Percentiles rank a stretch among this genome's conserved stretches.
Conservation (phyloP, 306 rosid genomes). For the Lathyrus tuberosus region DNA sequence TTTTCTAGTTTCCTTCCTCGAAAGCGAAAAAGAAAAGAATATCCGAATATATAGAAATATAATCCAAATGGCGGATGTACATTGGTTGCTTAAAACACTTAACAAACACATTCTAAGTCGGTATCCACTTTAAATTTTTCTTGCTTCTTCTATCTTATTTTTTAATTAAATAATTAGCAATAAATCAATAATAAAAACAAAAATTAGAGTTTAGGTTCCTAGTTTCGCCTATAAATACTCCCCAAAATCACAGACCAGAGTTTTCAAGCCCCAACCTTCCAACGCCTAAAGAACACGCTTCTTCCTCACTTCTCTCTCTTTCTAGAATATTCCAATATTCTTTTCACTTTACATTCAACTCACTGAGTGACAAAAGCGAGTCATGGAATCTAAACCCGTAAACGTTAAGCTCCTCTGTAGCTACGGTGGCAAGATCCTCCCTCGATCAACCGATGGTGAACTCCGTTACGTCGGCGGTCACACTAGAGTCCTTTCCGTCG, state of each 20-base stretch:
- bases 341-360: neutral
- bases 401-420: conserved; percentile 73
- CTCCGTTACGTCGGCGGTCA: conserved; percentile 92
- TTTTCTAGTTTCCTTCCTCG: neutral
- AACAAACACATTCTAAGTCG: conserved; percentile 31
- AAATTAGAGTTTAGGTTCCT: neutral
- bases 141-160: neutral
- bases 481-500: conserved; percentile 81
- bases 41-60: conserved; percentile 35
- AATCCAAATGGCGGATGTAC: neutral
- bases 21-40: conserved; percentile 39
- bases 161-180: neutral
- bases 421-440: conserved; percentile 86
- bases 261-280: conserved; percentile 55
- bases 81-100: conserved; percentile 1
- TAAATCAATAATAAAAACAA: neutral
- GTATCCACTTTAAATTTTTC: neutral
- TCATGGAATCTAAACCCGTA: conserved; percentile 48
- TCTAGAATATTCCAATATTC: conserved; percentile 33
- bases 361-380: conserved; percentile 29
- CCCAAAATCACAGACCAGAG: conserved; percentile 40
- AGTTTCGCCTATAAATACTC: conserved; percentile 40
- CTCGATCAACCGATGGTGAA: conserved; percentile 66
- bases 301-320: conserved; percentile 1
- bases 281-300: neutral